Conservation (phyloP, 2,329 filamentous ascomycete species). For the Elsinoe fawcettii region DNA sequence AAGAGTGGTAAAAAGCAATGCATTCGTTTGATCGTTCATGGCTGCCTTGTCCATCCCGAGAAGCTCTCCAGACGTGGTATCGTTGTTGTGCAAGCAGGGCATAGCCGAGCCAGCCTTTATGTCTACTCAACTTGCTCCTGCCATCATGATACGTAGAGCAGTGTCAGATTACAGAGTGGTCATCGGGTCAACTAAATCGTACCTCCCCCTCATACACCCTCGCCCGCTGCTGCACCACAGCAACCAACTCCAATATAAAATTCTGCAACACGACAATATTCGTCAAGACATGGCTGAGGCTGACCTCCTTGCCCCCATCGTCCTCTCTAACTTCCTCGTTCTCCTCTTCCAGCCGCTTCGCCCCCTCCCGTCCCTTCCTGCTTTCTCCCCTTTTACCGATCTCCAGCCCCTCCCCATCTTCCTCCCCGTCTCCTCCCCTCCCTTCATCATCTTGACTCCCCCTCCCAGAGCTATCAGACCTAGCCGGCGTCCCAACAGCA, state of each 20-base stretch:
- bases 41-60: neutral
- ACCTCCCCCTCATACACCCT: constrained; percentile 41
- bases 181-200: constrained; percentile 28
- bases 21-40: neutral
- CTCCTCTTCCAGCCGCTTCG: constrained; percentile 16
- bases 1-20: neutral
- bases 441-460: neutral
- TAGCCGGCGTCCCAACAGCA: neutral
- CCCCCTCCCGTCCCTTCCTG: neutral
- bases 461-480: neutral
- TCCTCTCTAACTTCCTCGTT: constrained; percentile 19
- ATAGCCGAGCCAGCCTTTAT: neutral
- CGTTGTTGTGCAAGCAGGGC: too few relatives aligned
- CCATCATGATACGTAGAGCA: too few relatives aligned
- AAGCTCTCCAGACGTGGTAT: too few relatives aligned
- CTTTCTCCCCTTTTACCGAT: constrained; percentile 4
- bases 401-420: neutral
- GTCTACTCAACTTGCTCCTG: too few relatives aligned
- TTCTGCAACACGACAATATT: constrained; percentile 45
- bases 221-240: constrained; percentile 41
- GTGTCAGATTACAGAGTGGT: too few relatives aligned
- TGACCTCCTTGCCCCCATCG: constrained; percentile 34
- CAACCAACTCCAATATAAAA: constrained; percentile 43
- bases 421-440: neutral
- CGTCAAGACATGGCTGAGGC: constrained; percentile 42